A percentile compares a stretch with the other conserved stretches of the same genome.
Evolutionary conservation across 257 asterid species (phyloP).

Genomic region (Forsythia viridissima): DNA sequence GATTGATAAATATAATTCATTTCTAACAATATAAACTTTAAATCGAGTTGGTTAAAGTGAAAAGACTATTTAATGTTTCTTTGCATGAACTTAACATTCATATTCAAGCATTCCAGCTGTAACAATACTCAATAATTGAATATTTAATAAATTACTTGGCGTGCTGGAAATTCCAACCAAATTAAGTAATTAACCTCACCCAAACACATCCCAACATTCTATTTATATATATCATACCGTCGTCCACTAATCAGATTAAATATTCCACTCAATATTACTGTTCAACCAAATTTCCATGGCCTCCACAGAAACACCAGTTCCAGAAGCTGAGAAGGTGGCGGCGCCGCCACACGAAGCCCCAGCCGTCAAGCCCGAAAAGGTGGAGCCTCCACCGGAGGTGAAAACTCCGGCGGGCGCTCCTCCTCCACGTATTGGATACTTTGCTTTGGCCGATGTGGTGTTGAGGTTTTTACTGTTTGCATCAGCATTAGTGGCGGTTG

Average conservation of each 20-base stretch:
- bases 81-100: background rate
- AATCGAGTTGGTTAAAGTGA: background rate
- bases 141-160: constrained; percentile 25
- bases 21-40: too few relatives aligned
- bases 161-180: constrained; percentile 27
- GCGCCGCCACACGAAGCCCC: background rate
- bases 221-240: background rate
- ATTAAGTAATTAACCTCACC: background rate
- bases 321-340: background rate
- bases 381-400: constrained; percentile 24
- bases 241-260: constrained; percentile 11
- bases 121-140: background rate
- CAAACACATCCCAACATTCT: background rate
- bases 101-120: constrained; percentile 20
- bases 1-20: too few relatives aligned
- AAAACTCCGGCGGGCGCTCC: constrained; percentile 1
- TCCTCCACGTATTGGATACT: constrained; percentile 9
- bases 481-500: constrained; percentile 51
- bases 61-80: background rate
- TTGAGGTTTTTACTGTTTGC: constrained; percentile 66
- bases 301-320: constrained; percentile 12
- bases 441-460: constrained; percentile 46
- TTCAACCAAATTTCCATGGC: constrained; percentile 28
- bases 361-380: constrained; percentile 16
- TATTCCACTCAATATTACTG: background rate